These are phyloP conservation scores for Silene coronaria DNA, from an alignment of 179 eudicot genomes.

Conservation along the genomic window DNA sequence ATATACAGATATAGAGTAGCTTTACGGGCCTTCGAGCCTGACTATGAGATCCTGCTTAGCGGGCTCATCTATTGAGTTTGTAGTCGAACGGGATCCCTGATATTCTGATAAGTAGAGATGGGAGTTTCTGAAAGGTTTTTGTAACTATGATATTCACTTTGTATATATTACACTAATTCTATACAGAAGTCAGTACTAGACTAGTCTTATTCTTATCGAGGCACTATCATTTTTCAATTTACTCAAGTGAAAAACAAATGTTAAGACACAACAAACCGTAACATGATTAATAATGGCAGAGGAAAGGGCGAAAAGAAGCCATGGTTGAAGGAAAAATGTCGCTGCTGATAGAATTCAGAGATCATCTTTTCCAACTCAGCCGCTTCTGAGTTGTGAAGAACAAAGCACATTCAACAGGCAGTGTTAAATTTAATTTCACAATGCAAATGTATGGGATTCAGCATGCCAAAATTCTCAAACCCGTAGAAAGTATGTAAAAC, in stretches of 20 bases:
- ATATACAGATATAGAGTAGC: background rate
- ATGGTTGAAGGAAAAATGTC: background rate
- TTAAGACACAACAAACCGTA: background rate
- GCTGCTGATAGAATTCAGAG: no score
- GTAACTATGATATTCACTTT: constrained; percentile 18
- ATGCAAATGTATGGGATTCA: background rate
- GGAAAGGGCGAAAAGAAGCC: background rate
- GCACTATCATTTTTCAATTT: background rate
- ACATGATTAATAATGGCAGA: background rate
- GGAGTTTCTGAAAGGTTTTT: background rate
- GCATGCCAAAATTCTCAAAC: background rate
- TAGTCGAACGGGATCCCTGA: background rate
- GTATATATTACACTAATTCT: constrained; percentile 15
- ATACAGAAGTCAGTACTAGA: background rate
- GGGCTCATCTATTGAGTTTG: background rate
- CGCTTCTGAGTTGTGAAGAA: background rate
- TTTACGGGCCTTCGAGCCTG: background rate
- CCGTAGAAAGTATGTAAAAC: no score
- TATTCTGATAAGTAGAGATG: background rate
- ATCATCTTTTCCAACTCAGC: background rate
- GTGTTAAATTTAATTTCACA: background rate
- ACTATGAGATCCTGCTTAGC: background rate
- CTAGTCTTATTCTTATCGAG: background rate
- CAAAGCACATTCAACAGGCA: background rate
- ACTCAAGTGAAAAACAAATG: background rate